A percentile compares a stretch with the other conserved stretches of the same genome.
These are phyloP conservation scores for Elasticomyces elasticus DNA, from an alignment of 495 filamentous ascomycete species.

Conservation along the genomic window DNA sequence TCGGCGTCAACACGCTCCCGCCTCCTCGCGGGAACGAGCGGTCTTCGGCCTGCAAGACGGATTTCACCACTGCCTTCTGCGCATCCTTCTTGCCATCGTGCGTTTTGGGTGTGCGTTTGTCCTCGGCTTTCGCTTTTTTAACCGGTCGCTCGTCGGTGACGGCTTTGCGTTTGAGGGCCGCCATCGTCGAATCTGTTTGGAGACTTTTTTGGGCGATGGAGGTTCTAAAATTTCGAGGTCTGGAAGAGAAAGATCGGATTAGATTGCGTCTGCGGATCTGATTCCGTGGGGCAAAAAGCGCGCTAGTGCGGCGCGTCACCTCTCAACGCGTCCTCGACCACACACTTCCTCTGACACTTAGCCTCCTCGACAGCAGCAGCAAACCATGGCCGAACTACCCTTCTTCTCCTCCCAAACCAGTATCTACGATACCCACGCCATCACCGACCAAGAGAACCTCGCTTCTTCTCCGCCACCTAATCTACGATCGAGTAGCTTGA, in stretches of 20 bases:
- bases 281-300: no score
- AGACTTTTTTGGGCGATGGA: background rate
- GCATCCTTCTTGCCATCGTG: constrained; percentile 1
- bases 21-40: constrained; percentile 86
- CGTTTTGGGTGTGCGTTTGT: constrained; percentile 4
- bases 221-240: background rate
- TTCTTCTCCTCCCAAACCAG: constrained; percentile 18
- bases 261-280: no score
- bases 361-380: background rate
- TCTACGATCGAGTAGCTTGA: constrained; percentile 18
- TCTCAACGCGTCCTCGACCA: no score
- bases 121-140: constrained; percentile 11
- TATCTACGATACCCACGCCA: constrained; percentile 9
- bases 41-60: constrained; percentile 62
- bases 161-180: constrained; percentile 21
- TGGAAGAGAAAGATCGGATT: no score
- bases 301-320: no score
- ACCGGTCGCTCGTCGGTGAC: constrained; percentile 18
- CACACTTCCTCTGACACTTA: background rate
- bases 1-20: constrained; percentile 76
- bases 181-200: no score
- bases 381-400: constrained; percentile 16
- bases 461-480: constrained; percentile 12
- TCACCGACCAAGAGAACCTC: constrained; percentile 14
- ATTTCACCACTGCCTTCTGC: constrained; percentile 9